phyloP scores from a whole-genome alignment of 2,329 filamentous ascomycete genomes.

The Trichoderma pleuroti region DNA sequence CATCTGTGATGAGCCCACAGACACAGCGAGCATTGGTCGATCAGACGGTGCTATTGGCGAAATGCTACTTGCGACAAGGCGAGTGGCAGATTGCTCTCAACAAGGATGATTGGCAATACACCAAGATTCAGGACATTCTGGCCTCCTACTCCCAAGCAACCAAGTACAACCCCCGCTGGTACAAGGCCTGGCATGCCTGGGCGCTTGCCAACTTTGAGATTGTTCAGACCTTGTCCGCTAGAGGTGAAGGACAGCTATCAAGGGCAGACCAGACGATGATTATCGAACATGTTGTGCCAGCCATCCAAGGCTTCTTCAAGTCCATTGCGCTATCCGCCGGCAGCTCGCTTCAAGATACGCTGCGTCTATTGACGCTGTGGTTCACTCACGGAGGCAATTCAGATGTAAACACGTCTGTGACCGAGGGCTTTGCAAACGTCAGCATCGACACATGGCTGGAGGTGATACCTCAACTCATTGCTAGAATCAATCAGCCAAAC shows the following conservation, averaged over 20 bases:
- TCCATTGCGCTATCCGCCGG: conserved; percentile 89
- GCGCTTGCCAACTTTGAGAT: conserved; percentile 98
- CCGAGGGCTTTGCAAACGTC: conserved; percentile 85
- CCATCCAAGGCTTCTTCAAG: conserved; percentile 93
- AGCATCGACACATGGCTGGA: conserved; percentile 98
- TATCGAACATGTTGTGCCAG: conserved; percentile 86
- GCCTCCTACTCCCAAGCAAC: conserved; percentile 90
- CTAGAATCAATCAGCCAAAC: conserved; percentile 95
- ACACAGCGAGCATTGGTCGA: conserved; percentile 54
- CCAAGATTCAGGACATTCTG: conserved; percentile 82
- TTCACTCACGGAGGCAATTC: conserved; percentile 86
- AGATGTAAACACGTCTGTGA: conserved; percentile 85
- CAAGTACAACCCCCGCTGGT: conserved; percentile 90
- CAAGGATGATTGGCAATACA: conserved; percentile 83
- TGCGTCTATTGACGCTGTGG: conserved; percentile 90
- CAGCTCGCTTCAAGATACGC: conserved; percentile 91
- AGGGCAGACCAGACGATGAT: conserved; percentile 61
- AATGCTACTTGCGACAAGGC: conserved; percentile 93
- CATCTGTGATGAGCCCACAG: conserved; percentile 45
- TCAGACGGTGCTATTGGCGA: conserved; percentile 73
- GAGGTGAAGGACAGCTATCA: conserved; percentile 52
- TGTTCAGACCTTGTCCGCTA: conserved; percentile 73
- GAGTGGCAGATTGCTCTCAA: conserved; percentile 90
- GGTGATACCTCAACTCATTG: conserved; percentile 95
- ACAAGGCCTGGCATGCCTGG: conserved; percentile 99